Evolutionary conservation across 331 rosid species (phyloP), one percentile per base, ranked within the genome.

Genomic region (Spiraea crenata): DNA sequence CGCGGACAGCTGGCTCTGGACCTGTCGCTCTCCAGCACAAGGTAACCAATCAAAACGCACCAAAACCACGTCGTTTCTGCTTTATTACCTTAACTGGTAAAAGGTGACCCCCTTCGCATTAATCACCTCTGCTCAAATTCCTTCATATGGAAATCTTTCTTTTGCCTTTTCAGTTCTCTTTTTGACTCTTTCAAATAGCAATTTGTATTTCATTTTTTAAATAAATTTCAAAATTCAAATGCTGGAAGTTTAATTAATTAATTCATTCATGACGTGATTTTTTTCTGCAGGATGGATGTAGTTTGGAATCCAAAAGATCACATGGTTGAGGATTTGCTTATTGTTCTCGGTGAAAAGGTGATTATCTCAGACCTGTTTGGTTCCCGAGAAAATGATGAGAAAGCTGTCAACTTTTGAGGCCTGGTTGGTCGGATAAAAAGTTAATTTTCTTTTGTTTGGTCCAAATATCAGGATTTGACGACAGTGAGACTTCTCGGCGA

Each of bases 301-400:
- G 72, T 11, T 56, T 82, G 86, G 86, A 75, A 56, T 57, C 86
- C 81, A 6, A 72, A 82, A 8, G 73, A 51, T 7, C 11, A 49
- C 69, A 79, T 81, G 45, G 11, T 82, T 31, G 83, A 82, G 60
- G 83, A 82, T 48, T 67, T 82, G 79, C 38, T 82, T 13, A 66
- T 76, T 15, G 55, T 63, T 59, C 73, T 82, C 40, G 56, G 76
- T 17, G 71, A 72, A 57, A 79, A 82, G 86, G 86, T 82, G 47
- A 10, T 17, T 38, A 12, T 7, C 1, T 2, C 16, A 15, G 4
- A 44, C 17, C 62, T 48, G 76, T 74, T 59, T 76, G 70, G 55
- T 66, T 7, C 44, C 61, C 8, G 25, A 56, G 73, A 74, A 69
- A 73, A 64, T 17, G 31, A 59, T 59, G 64, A 59, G 31, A 47